phyloP scores from a whole-genome alignment of 1,284 basidiomycete species.

The Chondrostereum purpureum region DNA sequence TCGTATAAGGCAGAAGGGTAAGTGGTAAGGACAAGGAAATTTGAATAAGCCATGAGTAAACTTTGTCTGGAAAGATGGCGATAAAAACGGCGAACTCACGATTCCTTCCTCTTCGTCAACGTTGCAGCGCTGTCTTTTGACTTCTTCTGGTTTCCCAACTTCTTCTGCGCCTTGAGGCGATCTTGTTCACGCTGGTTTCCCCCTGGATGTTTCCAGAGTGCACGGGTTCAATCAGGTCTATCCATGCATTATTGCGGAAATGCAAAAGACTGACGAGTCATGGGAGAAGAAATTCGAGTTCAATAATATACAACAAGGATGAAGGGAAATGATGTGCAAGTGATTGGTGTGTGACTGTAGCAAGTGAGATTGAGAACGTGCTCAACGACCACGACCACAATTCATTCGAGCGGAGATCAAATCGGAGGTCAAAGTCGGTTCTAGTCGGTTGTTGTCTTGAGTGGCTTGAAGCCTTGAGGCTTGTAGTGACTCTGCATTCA shows the following conservation, averaged over 20 bases:
- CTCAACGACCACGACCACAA: not conserved
- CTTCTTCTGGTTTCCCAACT: constrained; percentile 50
- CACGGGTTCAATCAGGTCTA: not conserved
- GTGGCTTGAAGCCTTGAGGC: no score
- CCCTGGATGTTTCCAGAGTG: constrained; percentile 34
- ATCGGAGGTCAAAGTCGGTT: no score
- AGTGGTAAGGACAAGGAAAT: no score
- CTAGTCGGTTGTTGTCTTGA: no score
- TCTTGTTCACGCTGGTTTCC: constrained; percentile 77
- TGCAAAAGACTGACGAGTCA: not conserved
- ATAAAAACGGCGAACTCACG: no score
- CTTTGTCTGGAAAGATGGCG: no score
- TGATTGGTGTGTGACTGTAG: not conserved
- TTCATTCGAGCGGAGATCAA: not conserved
- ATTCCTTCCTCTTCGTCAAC: constrained; percentile 66
- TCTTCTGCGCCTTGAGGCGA: constrained; percentile 69
- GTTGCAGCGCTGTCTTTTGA: constrained; percentile 59
- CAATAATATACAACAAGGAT: not conserved
- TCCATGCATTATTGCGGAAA: not conserved
- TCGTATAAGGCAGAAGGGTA: no score
- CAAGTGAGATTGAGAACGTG: not conserved
- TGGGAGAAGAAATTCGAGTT: not conserved
- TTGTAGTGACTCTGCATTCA: no score
- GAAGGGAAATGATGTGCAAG: not conserved
- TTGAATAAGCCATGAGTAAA: no score